phyloP scores from a whole-genome alignment of 768 basidiomycete genomes.

The Leccinum arenicola region DNA sequence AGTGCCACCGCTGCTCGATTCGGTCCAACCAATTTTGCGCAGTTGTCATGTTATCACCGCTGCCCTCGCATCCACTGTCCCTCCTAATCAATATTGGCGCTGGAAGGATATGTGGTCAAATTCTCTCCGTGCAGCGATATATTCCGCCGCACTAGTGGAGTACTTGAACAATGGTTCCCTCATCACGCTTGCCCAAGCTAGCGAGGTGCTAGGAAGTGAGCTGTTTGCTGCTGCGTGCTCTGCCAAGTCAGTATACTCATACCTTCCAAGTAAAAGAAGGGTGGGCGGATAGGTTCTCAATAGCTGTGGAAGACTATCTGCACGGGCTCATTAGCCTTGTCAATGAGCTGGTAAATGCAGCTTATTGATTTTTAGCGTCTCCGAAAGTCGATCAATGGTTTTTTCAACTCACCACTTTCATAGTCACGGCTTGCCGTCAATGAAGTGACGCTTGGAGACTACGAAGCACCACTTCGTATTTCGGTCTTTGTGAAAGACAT shows the following conservation, averaged over 20 bases:
- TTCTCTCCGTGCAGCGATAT: slow-evolving; percentile 64
- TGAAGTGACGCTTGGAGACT: slow-evolving; percentile 78
- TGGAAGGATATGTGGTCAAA: slow-evolving; percentile 85
- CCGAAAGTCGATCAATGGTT: not conserved
- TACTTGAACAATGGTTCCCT: slow-evolving; percentile 61
- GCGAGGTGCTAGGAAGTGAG: slow-evolving; percentile 67
- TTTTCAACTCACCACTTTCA: slow-evolving; percentile 6
- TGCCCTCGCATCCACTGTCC: slow-evolving; percentile 57
- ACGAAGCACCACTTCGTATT: slow-evolving; percentile 74
- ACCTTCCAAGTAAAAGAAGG: slow-evolving; percentile 56
- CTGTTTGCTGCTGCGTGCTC: slow-evolving; percentile 4
- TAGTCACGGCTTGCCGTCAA: slow-evolving; percentile 81
- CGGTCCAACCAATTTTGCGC: slow-evolving; percentile 52
- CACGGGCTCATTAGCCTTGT: slow-evolving; percentile 76
- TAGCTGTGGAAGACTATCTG: slow-evolving; percentile 78
- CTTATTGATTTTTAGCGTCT: not conserved
- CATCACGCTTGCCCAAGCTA: slow-evolving; percentile 50
- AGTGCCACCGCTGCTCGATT: slow-evolving; percentile 63
- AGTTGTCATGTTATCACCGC: slow-evolving; percentile 51
- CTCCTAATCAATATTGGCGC: slow-evolving; percentile 74
- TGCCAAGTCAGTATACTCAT: slow-evolving; percentile 6
- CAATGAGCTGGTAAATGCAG: slow-evolving; percentile 67
- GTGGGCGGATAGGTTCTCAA: slow-evolving; percentile 61
- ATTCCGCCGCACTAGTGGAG: slow-evolving; percentile 60
- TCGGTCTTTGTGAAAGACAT: slow-evolving; percentile 78